Evolutionary conservation across 2,329 filamentous ascomycete genomes (phyloP).

Genomic region (Elsinoe fawcettii): DNA sequence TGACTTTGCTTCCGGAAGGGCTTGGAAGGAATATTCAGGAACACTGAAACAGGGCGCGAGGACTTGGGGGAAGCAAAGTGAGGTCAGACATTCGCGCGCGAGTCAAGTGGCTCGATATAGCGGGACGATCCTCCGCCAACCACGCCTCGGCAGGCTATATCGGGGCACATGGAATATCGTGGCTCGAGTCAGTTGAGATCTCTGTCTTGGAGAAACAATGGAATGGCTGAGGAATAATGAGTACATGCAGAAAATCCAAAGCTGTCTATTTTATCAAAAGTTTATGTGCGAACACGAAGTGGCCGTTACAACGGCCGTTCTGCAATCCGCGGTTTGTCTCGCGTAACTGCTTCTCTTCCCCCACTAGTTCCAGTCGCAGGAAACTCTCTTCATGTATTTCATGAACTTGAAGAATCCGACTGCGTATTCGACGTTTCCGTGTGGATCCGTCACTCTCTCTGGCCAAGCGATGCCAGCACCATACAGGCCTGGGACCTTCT

Average conservation of each 20-base stretch:
- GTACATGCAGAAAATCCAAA: background rate
- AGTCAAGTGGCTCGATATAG: slow-evolving; percentile 14
- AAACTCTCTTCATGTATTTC: slow-evolving; percentile 51
- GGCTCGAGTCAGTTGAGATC: background rate
- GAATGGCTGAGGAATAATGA: too few species aligned
- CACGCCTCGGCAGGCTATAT: background rate
- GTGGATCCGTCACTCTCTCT: slow-evolving; percentile 52
- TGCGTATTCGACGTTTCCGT: slow-evolving; percentile 53
- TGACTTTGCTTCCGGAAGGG: background rate
- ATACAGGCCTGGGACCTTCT: slow-evolving; percentile 45
- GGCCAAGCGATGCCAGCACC: slow-evolving; percentile 59
- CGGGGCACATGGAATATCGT: background rate
- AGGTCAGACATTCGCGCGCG: slow-evolving; percentile 10
- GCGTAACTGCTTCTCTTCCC: background rate
- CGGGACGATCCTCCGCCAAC: slow-evolving; percentile 12
- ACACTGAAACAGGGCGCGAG: background rate
- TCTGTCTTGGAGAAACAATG: too few species aligned
- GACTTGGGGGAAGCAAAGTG: background rate
- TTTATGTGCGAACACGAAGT: background rate
- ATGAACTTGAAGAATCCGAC: slow-evolving; percentile 61
- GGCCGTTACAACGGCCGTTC: background rate
- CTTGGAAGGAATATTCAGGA: background rate
- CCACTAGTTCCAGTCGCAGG: slow-evolving; percentile 42
- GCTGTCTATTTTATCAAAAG: background rate
- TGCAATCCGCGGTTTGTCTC: background rate